Conservation (phyloP, 768 basidiomycete species). For the Baorangia bicolor region DNA sequence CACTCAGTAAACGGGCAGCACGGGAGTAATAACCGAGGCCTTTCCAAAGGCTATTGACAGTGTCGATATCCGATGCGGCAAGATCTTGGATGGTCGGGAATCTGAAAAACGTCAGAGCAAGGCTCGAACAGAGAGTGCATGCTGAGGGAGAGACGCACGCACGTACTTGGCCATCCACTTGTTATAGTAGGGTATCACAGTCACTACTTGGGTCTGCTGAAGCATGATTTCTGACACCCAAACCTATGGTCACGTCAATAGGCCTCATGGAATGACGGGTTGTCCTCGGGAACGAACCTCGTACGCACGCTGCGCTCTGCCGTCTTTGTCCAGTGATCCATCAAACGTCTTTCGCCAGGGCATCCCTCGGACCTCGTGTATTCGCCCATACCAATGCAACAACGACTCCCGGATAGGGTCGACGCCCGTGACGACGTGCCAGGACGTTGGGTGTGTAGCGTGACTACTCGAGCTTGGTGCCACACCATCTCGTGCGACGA, state of each 20-base stretch:
- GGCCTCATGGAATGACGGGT: neutral
- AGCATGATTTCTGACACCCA: slow-evolving; percentile 95
- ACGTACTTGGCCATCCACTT: slow-evolving; percentile 81
- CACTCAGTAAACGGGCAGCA: slow-evolving; percentile 75
- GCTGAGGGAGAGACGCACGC: neutral
- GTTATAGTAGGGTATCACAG: slow-evolving; percentile 92
- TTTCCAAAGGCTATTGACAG: slow-evolving; percentile 89
- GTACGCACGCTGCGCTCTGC: slow-evolving; percentile 83
- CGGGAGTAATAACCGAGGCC: slow-evolving; percentile 90
- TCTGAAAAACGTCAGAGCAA: slow-evolving; percentile 35
- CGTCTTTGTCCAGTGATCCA: slow-evolving; percentile 48
- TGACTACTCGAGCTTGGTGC: neutral
- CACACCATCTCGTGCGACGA: neutral
- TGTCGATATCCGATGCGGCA: slow-evolving; percentile 71
- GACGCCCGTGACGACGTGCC: slow-evolving; percentile 46
- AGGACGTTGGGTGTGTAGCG: slow-evolving; percentile 41
- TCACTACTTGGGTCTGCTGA: slow-evolving; percentile 92
- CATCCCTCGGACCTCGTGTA: slow-evolving; percentile 74
- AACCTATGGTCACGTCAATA: slow-evolving; percentile 44
- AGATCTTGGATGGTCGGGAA: slow-evolving; percentile 82
- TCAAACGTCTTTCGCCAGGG: slow-evolving; percentile 86
- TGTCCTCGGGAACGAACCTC: slow-evolving; percentile 53
- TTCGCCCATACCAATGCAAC: slow-evolving; percentile 68
- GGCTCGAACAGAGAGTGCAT: neutral
- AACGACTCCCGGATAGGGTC: slow-evolving; percentile 48